phyloP scores from a whole-genome alignment of 352 stramenopile species.

The Pythium rhizo-oryzae region DNA sequence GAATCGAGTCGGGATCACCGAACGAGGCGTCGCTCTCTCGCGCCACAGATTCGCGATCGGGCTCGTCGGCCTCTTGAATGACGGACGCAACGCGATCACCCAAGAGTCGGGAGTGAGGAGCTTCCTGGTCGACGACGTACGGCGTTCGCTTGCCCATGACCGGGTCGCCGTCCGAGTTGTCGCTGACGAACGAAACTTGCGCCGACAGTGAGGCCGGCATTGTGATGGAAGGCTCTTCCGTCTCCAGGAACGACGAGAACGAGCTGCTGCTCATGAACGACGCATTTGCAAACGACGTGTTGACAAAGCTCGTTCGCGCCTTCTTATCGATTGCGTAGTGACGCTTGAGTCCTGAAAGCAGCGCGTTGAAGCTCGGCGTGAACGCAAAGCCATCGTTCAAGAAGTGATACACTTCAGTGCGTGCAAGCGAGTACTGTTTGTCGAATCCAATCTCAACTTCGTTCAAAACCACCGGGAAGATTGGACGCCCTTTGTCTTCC shows the following conservation, averaged over 20 bases:
- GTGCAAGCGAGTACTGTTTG: constrained; percentile 81
- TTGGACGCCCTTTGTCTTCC: constrained; percentile 81
- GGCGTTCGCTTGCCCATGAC: constrained; percentile 29
- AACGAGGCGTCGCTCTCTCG: constrained; percentile 9
- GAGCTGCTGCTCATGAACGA: constrained; percentile 34
- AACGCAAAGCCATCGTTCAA: constrained; percentile 74
- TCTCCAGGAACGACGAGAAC: constrained; percentile 32
- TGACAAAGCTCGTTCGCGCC: neutral
- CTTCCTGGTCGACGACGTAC: constrained; percentile 20
- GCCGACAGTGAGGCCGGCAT: constrained; percentile 3
- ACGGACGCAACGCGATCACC: constrained; percentile 19
- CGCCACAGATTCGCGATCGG: neutral
- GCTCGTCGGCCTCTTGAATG: constrained; percentile 29
- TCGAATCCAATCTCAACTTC: constrained; percentile 73
- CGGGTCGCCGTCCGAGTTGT: constrained; percentile 20
- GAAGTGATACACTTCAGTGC: constrained; percentile 84
- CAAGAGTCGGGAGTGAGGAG: neutral
- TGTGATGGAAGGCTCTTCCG: neutral
- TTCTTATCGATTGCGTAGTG: constrained; percentile 33
- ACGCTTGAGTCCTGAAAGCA: constrained; percentile 47
- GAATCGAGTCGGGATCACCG: constrained; percentile 27
- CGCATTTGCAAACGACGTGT: constrained; percentile 24
- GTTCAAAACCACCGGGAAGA: constrained; percentile 82
- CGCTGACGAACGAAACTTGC: constrained; percentile 23
- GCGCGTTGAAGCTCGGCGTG: constrained; percentile 53